Evolutionary conservation across 495 filamentous ascomycete species (phyloP), one percentile per base, ranked within the genome.

Genomic region (Hypomontagnella submonticulosa): DNA sequence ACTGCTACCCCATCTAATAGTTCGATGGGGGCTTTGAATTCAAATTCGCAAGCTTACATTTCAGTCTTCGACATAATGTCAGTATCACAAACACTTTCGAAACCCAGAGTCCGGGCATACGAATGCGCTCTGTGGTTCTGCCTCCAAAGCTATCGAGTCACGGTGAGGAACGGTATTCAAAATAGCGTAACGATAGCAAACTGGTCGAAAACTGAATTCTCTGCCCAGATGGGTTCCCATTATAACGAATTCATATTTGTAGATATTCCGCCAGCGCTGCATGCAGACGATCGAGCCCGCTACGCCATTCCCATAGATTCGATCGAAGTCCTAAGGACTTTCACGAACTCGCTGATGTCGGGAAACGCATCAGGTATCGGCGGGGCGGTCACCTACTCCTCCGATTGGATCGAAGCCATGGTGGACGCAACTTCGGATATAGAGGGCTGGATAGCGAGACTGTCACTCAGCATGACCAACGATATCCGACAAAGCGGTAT

Each of bases 91-190:
- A 49, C 54, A 1, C 23, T 53, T 15, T 66, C 27, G 34, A 30
- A 33, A 12, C 61, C 33, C 0, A 18, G 1, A 7, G 53, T 60
- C 4, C 47, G 63, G 13, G 66, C 67, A 3, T 47, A 66, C 10
- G 66, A 75, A 44, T 79, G 76, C 34, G 73, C 67, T 0, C 38
- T 79, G 12, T 79, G 75, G 75, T 77, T 79, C 48, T 79, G 76
- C 40, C 63, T 77, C 10, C 63, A 72, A 56, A 68, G 59, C 40
- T 65, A 66, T 46, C 69, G 69, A 13, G 61, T 77, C 49, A 56
- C 58, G 0, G 61, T 75, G 4, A 56, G 38, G 18, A 67, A 72
- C 11, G 71, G 75, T n/a, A 41, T 57, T 4, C 68, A 71, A 38
- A 69, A 59, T 42, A 65, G 69, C 48, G 63, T 41, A 0, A 38